These are phyloP conservation scores for Rutidosis leptorrhynchoides DNA, from an alignment of 129 eudicot species.

Conservation along the genomic window DNA sequence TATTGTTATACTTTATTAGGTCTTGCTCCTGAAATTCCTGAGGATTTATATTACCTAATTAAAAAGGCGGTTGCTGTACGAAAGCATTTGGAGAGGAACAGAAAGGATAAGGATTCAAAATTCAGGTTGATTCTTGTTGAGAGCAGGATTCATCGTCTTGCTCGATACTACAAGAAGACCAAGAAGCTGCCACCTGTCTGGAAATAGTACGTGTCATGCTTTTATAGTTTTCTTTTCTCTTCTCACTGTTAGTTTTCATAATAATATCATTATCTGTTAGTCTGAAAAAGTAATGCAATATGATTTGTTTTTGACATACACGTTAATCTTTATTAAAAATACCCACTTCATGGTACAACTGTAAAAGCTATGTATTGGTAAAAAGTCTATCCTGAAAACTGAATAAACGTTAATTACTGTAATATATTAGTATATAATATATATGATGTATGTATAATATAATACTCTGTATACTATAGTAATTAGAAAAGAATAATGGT, in stretches of 20 bases:
- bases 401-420: too few species aligned
- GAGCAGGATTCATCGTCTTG: constrained; percentile 71
- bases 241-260: not conserved
- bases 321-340: too few species aligned
- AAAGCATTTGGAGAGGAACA: constrained; percentile 70
- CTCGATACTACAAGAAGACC: constrained; percentile 73
- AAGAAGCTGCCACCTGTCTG: constrained; percentile 75
- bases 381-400: too few species aligned
- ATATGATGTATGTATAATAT: too few species aligned
- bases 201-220: constrained; percentile 47
- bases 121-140: constrained; percentile 68
- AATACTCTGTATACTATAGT: too few species aligned
- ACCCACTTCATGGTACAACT: too few species aligned
- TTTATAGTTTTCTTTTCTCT: not conserved
- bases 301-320: too few species aligned
- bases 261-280: too few species aligned
- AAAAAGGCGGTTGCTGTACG: constrained; percentile 67
- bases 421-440: too few species aligned
- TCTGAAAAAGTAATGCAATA: too few species aligned
- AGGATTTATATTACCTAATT: constrained; percentile 61
- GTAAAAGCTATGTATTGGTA: too few species aligned
- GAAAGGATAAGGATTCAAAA: constrained; percentile 66
- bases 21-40: constrained; percentile 70
- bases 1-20: constrained; percentile 21
- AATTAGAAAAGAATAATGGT: not conserved